Evolutionary conservation across 306 rosid species (phyloP), one percentile per base, ranked within the genome.

Genomic region (Malus orientalis): DNA sequence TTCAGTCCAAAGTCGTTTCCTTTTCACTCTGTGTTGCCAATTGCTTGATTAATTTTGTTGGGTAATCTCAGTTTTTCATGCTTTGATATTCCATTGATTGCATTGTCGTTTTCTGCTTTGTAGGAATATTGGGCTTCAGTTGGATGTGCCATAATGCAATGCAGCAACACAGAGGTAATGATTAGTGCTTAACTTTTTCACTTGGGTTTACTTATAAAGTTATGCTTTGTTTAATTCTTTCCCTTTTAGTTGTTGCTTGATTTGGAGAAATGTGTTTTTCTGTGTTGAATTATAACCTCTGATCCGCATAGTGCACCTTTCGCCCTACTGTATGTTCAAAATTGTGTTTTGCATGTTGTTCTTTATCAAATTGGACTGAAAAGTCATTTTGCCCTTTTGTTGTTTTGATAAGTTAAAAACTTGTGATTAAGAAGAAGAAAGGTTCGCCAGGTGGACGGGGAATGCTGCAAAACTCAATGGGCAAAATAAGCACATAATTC

Each of bases 111-210:
- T 40, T 81, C 59, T 55, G n/a, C 78, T 74, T 58, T 80, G 47
- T 84, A 94, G 95, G 96, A 94, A 82, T 94, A 94, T 59, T 94
- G 98, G 98, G 97, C 97, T 74, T 94, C 98, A 1, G 97, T 94
- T 74, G 98, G 98, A 72, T 94, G 98, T 80, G 92, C 98, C 68
- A 84, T 94, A 68, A 91, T 94, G 98, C 98, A 94, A 87, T 94
- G 98, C 84, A 90, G 98, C 91, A 94, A 91, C 83, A 94, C 98
- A 8, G 98, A 94, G 97, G 98, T 94, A 80, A 71, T 62, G 22
- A 40, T 76, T n/a, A 8, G 12, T 58, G 15, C 36, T 69, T 15
- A 29, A 11, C 44, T 62, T 14, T 16, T 40, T 73, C 13, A 53
- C 7, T 23, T 42, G 7, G 19, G 40, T 70, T n/a, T n/a, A 44